phyloP scores from a whole-genome alignment of 306 rosid species.

The Canavalia gladiata region DNA sequence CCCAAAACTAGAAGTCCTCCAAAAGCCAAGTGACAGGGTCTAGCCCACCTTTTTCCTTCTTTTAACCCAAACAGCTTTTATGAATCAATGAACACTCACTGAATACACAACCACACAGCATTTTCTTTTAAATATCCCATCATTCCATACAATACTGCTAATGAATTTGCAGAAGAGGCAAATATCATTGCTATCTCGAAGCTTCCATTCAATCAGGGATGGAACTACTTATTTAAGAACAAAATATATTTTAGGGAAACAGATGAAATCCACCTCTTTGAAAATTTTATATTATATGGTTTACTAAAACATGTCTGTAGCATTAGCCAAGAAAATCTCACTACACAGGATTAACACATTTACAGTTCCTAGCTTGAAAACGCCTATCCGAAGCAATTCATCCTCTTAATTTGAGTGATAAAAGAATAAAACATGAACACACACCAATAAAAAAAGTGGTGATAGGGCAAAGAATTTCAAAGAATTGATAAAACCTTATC shows the following conservation, averaged over 20 bases:
- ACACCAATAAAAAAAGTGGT: too few relatives aligned
- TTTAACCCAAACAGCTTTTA: neutral
- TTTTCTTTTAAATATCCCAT: neutral
- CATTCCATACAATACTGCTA: neutral
- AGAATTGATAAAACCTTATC: slow-evolving; percentile 13
- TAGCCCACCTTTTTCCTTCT: neutral
- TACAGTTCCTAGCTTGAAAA: too few relatives aligned
- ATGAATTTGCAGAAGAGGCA: neutral
- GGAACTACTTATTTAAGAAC: neutral
- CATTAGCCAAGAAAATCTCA: too few relatives aligned
- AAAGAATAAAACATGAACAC: too few relatives aligned
- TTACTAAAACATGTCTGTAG: too few relatives aligned
- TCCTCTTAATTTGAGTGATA: too few relatives aligned
- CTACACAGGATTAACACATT: too few relatives aligned
- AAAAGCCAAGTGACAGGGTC: neutral
- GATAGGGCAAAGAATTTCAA: neutral
- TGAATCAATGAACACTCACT: slow-evolving; percentile 1
- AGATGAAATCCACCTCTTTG: too few relatives aligned
- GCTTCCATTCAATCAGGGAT: neutral
- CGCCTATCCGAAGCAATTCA: too few relatives aligned
- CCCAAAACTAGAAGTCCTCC: neutral
- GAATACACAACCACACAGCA: neutral
- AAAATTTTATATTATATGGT: too few relatives aligned
- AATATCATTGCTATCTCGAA: neutral
- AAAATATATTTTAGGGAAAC: neutral